Conservation (phyloP, 2,329 filamentous ascomycete species). For the Xylaria sp. region DNA sequence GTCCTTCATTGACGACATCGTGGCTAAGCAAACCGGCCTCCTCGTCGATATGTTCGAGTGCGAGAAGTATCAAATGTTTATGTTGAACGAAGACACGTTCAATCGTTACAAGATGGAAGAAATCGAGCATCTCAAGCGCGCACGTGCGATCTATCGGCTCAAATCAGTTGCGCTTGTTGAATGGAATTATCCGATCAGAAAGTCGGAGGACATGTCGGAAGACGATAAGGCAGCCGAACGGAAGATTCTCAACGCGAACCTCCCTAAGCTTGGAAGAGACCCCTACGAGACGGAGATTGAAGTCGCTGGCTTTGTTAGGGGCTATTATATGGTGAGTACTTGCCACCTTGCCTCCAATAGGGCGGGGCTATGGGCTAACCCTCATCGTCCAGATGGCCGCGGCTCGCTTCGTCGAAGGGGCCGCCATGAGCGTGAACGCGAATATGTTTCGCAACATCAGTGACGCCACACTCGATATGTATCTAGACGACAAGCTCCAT, state of each 20-base stretch:
- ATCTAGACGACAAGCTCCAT: slow-evolving; percentile 32
- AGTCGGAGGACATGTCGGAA: slow-evolving; percentile 46
- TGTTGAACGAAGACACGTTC: slow-evolving; percentile 56
- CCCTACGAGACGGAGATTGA: slow-evolving; percentile 62
- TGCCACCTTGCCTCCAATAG: not conserved
- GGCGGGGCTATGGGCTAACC: not conserved
- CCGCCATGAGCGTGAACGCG: slow-evolving; percentile 40
- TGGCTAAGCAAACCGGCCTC: slow-evolving; percentile 39
- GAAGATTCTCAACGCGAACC: slow-evolving; percentile 45
- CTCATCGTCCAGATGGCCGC: slow-evolving; percentile 50
- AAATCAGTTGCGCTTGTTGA: slow-evolving; percentile 42
- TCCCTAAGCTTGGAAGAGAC: slow-evolving; percentile 57
- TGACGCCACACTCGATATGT: slow-evolving; percentile 28
- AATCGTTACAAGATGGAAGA: slow-evolving; percentile 51
- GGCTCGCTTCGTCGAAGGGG: slow-evolving; percentile 62
- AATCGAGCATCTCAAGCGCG: slow-evolving; percentile 47
- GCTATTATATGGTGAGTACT: slow-evolving; percentile 61
- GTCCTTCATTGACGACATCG: slow-evolving; percentile 47
- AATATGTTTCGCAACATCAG: slow-evolving; percentile 33
- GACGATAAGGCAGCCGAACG: slow-evolving; percentile 52
- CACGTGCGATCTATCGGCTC: slow-evolving; percentile 54
- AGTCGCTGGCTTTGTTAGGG: slow-evolving; percentile 65
- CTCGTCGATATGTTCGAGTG: slow-evolving; percentile 53
- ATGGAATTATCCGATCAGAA: slow-evolving; percentile 38
- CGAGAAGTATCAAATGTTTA: slow-evolving; percentile 60